Percentiles rank a stretch among this genome's conserved stretches.
Conservation (phyloP, 1,284 basidiomycete genomes). For the Fomitopsis palustris region DNA sequence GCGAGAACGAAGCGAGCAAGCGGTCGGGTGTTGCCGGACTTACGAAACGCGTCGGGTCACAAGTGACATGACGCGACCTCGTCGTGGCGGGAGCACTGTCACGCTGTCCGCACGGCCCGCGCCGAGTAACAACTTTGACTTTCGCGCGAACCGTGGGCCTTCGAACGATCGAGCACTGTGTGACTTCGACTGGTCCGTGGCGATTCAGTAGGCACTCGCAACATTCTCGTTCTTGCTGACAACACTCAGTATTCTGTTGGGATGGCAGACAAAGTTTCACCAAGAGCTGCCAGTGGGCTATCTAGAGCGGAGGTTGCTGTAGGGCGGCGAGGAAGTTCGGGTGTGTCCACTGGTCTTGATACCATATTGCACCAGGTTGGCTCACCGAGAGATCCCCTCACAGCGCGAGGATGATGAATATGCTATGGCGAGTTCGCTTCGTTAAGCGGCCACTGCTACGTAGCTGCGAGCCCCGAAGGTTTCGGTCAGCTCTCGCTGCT, state of each 20-base stretch:
- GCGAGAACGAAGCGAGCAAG: too few species aligned
- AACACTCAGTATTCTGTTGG: neutral
- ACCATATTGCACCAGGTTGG: neutral
- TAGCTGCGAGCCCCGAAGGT: constrained; percentile 10
- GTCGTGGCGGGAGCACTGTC: neutral
- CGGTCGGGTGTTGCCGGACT: neutral
- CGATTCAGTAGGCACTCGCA: neutral
- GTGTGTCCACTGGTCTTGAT: neutral
- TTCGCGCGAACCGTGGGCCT: too few species aligned
- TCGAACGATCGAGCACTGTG: too few species aligned
- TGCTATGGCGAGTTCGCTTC: neutral
- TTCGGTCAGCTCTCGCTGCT: constrained; percentile 12
- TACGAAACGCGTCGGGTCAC: neutral
- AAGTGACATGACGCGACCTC: neutral
- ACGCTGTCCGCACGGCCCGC: neutral
- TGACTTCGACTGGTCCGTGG: neutral
- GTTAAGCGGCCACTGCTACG: neutral
- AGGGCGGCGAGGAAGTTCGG: neutral
- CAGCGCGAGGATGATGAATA: neutral
- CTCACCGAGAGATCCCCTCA: too few species aligned
- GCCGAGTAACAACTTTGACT: too few species aligned
- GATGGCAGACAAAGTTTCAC: neutral
- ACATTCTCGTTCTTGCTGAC: neutral
- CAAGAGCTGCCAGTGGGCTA: neutral
- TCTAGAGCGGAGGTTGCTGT: neutral